Conservation (phyloP, 495 filamentous ascomycete species). For the Penicillium robsamsonii region DNA sequence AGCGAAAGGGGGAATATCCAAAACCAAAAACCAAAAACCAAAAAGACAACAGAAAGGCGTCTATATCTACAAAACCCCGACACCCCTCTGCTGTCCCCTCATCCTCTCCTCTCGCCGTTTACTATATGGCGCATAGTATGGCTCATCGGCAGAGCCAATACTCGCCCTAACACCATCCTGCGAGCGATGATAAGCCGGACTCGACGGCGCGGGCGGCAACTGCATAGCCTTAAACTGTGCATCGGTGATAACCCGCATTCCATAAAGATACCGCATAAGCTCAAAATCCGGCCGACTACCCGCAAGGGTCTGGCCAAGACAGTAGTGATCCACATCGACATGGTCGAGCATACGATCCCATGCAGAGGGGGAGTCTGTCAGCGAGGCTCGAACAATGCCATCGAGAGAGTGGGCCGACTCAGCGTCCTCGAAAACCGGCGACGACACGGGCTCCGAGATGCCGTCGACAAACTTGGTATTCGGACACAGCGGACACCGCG, state of each 20-base stretch:
- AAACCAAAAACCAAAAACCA: not conserved
- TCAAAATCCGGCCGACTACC: slow-evolving; percentile 45
- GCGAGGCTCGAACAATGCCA: not conserved
- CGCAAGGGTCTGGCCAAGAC: slow-evolving; percentile 40
- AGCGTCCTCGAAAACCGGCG: not conserved
- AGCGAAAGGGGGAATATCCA: slow-evolving; percentile 15
- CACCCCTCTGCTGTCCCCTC: slow-evolving; percentile 38
- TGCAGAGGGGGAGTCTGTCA: slow-evolving; percentile 17
- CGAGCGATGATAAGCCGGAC: slow-evolving; percentile 45
- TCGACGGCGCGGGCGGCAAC: slow-evolving; percentile 41
- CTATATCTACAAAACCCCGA: slow-evolving; percentile 29
- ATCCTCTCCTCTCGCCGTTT: slow-evolving; percentile 43
- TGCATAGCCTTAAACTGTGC: slow-evolving; percentile 49
- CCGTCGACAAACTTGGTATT: slow-evolving; percentile 34
- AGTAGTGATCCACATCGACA: slow-evolving; percentile 38
- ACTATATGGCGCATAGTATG: slow-evolving; percentile 47
- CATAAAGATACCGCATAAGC: slow-evolving; percentile 47
- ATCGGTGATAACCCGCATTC: slow-evolving; percentile 41
- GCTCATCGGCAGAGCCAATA: slow-evolving; percentile 46
- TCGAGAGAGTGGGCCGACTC: not conserved
- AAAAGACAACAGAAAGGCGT: not conserved
- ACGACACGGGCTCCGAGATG: slow-evolving; percentile 9
- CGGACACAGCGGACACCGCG: slow-evolving; percentile 43
- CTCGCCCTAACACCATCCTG: slow-evolving; percentile 43
- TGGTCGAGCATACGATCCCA: slow-evolving; percentile 45